These are phyloP conservation scores for Saturnispora halmiae DNA, from an alignment of 805 yeast genomes.

Conservation along the genomic window DNA sequence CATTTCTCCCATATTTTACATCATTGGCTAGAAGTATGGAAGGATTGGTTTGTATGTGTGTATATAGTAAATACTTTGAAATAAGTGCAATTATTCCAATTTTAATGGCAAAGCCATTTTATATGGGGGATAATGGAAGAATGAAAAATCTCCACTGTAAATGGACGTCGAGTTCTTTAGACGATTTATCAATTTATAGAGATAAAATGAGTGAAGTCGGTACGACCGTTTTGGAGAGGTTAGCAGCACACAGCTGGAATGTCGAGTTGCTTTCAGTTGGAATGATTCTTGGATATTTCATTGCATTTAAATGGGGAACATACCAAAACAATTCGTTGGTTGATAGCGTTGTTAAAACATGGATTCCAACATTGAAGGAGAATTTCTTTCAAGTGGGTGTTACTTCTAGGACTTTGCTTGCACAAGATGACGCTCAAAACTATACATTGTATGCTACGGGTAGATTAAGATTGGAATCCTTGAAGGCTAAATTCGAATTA, in stretches of 20 bases:
- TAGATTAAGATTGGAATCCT: constrained; percentile 61
- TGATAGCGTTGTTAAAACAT: constrained; percentile 36
- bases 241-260: constrained; percentile 62
- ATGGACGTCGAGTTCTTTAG: no score
- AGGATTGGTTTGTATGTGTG: not conserved
- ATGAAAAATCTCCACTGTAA: no score
- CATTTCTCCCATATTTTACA: no score
- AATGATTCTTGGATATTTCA: constrained; percentile 40
- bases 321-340: constrained; percentile 49
- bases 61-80: constrained; percentile 1
- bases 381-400: constrained; percentile 79
- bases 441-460: constrained; percentile 79
- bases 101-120: no score
- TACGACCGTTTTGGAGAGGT: constrained; percentile 52
- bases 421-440: constrained; percentile 55
- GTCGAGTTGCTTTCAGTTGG: constrained; percentile 54
- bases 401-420: constrained; percentile 34
- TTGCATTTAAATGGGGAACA: constrained; percentile 51
- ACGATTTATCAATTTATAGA: not conserved
- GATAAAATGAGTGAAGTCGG: constrained; percentile 32
- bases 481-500: constrained; percentile 54
- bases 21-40: not conserved
- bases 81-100: not conserved
- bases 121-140: no score
- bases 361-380: constrained; percentile 43